Conservation (phyloP, 2,329 filamentous ascomycete genomes). For the Ceratocystis eucalypticola region DNA sequence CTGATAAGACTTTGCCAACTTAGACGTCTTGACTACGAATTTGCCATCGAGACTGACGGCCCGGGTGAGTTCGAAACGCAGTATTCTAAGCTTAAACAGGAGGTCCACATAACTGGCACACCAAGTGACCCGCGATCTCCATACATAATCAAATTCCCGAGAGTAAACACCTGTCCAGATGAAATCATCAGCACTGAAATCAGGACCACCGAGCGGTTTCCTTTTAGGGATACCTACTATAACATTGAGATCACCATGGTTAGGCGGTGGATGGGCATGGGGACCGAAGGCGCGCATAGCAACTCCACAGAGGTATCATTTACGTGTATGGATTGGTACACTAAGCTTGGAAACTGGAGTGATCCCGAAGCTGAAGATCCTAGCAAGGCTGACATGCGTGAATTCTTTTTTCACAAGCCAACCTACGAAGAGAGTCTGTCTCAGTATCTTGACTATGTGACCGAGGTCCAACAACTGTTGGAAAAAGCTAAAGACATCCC, state of each 20-base stretch:
- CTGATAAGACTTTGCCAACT: background rate
- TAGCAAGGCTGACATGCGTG: background rate
- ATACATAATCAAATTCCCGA: background rate
- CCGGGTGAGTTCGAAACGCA: background rate
- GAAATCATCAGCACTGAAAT: background rate
- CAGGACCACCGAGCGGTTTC: background rate
- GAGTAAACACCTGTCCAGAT: background rate
- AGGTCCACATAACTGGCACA: background rate
- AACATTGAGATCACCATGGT: background rate
- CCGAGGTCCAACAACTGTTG: background rate
- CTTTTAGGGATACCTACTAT: background rate
- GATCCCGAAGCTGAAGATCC: background rate
- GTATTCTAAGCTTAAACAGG: background rate
- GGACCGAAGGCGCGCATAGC: background rate
- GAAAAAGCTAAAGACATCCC: conserved; percentile 4
- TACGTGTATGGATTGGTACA: background rate
- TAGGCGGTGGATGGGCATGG: background rate
- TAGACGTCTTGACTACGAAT: background rate
- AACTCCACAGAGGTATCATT: background rate
- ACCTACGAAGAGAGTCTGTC: background rate
- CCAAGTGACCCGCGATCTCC: background rate
- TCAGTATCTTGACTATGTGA: background rate
- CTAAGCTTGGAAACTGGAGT: conserved; percentile 1
- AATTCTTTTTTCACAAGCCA: background rate
- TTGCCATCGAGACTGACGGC: background rate